Evolutionary conservation across 331 rosid genomes (phyloP).

Genomic region (Arachis monticola): DNA sequence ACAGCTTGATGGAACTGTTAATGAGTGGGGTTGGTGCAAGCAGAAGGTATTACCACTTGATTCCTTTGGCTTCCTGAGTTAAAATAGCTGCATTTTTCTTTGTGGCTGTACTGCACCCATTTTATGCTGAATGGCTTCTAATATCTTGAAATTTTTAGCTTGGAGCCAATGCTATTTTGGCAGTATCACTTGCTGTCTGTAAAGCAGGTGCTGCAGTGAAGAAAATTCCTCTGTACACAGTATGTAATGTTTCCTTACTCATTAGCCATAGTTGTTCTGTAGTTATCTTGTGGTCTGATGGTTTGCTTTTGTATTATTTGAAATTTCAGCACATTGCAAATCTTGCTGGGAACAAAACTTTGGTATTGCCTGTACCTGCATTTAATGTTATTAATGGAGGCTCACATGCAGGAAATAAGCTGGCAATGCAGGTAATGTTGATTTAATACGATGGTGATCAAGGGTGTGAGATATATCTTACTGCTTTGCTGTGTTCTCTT

Average conservation of each 20-base stretch:
- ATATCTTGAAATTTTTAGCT: conserved; percentile 60
- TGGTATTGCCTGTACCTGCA: conserved; percentile 93
- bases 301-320: conserved; percentile 24
- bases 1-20: conserved; percentile 94
- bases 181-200: conserved; percentile 92
- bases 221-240: conserved; percentile 90
- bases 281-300: conserved; percentile 29
- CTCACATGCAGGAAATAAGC: conserved; percentile 96
- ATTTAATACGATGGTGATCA: neutral
- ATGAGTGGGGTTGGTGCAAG: conserved; percentile 99
- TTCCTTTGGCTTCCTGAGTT: conserved; percentile 18
- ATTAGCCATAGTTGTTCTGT: conserved; percentile 7
- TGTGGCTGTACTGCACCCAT: neutral
- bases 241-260: conserved; percentile 31
- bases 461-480: neutral
- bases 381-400: conserved; percentile 98
- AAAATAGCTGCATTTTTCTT: neutral
- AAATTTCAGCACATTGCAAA: conserved; percentile 85
- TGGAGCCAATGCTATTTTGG: conserved; percentile 94
- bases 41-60: conserved; percentile 63
- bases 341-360: conserved; percentile 86
- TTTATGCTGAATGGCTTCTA: neutral
- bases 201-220: conserved; percentile 84
- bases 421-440: conserved; percentile 87
- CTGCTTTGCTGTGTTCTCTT: conserved; percentile 21